Percentiles rank a stretch among this genome's conserved stretches.
Evolutionary conservation across 495 filamentous ascomycete genomes (phyloP).

Genomic region (Penicillium parvum): DNA sequence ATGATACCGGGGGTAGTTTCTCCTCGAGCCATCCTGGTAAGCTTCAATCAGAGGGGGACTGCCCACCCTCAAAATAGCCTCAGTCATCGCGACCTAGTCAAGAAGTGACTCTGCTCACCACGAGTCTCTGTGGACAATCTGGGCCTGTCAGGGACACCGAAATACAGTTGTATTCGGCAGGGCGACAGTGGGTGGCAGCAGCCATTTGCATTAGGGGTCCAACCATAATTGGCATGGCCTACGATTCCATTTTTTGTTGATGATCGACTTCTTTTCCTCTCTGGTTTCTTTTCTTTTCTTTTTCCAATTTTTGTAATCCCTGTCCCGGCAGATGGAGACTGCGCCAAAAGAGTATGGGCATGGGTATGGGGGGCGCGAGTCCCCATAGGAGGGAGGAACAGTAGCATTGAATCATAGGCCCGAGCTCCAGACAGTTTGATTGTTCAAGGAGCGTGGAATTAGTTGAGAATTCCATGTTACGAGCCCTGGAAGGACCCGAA

Average conservation of each 20-base stretch:
- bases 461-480: slow-evolving; percentile 32
- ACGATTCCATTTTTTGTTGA: slow-evolving; percentile 6
- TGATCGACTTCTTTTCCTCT: slow-evolving; percentile 3
- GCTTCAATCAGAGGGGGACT: slow-evolving; percentile 1
- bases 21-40: slow-evolving; percentile 10
- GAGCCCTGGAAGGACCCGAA: slow-evolving; percentile 25
- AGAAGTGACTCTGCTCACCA: slow-evolving; percentile 23
- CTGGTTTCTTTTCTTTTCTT: slow-evolving; percentile 5
- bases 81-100: slow-evolving; percentile 10
- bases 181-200: slow-evolving; percentile 27
- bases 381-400: slow-evolving; percentile 20
- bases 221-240: slow-evolving; percentile 17
- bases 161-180: slow-evolving; percentile 26
- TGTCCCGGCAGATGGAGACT: slow-evolving; percentile 8
- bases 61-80: slow-evolving; percentile 14
- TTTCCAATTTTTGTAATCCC: slow-evolving; percentile 9
- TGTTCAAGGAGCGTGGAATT: slow-evolving; percentile 32
- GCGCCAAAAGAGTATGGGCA: neutral
- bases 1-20: slow-evolving; percentile 2
- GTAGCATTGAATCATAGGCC: slow-evolving; percentile 28
- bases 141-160: slow-evolving; percentile 32
- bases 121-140: slow-evolving; percentile 30
- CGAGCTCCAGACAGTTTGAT: slow-evolving; percentile 24
- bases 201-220: slow-evolving; percentile 27
- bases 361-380: slow-evolving; percentile 2